Evolutionary conservation across 192 early-diverging fungal species (phyloP).

Genomic region (Podila minutissima): DNA sequence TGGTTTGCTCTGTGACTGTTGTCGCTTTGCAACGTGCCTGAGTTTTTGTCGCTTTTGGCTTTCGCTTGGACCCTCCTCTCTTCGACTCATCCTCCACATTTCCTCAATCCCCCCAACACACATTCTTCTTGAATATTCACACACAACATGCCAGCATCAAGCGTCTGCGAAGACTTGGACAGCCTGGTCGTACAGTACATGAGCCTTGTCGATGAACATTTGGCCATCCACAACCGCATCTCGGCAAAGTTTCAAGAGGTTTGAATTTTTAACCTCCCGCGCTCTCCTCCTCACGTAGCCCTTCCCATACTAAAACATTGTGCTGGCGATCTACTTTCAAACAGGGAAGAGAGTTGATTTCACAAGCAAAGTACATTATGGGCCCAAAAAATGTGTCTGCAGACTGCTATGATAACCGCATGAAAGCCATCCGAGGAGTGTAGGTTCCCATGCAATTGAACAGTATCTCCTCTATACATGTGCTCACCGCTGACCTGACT

Average conservation of each 20-base stretch:
- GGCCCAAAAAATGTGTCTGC: constrained; percentile 42
- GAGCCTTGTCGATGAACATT: constrained; percentile 35
- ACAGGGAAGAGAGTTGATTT: constrained; percentile 44
- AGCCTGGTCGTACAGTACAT: constrained; percentile 31
- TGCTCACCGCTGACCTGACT: not conserved
- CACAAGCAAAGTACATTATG: constrained; percentile 50
- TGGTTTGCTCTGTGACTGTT: no score
- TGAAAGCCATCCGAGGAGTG: constrained; percentile 49
- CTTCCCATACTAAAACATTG: no score
- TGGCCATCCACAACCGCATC: constrained; percentile 30
- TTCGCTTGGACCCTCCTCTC: no score
- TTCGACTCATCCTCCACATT: no score
- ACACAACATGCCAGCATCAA: not conserved
- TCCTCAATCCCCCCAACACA: not conserved
- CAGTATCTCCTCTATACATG: no score
- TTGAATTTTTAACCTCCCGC: not conserved
- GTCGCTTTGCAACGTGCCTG: no score
- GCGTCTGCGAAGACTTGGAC: constrained; percentile 34
- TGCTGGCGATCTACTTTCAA: not conserved
- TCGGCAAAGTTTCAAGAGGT: constrained; percentile 42
- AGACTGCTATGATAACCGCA: constrained; percentile 46
- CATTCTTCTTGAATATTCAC: not conserved
- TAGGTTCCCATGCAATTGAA: constrained; percentile 5
- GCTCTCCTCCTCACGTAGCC: no score
- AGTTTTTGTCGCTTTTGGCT: no score